Evolutionary conservation across 1,284 basidiomycete species (phyloP).

Genomic region (Violaceomyces palustris): DNA sequence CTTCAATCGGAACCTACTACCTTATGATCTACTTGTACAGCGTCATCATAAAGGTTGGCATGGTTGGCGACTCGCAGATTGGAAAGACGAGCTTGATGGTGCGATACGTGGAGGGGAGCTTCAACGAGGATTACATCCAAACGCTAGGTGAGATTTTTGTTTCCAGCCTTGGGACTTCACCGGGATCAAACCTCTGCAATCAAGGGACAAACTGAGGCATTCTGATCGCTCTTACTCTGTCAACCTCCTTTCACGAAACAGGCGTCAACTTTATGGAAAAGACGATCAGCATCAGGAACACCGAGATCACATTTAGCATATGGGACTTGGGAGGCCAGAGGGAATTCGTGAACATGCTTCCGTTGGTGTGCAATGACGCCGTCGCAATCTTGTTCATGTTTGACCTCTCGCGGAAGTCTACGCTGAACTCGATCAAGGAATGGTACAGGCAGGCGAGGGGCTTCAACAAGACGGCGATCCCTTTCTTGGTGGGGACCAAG

Average conservation of each 20-base stretch:
- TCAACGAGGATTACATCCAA: constrained; percentile 92
- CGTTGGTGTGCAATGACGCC: constrained; percentile 91
- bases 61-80: constrained; percentile 98
- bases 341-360: constrained; percentile 98
- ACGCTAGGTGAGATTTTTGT: constrained; percentile 67
- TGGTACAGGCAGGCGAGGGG: constrained; percentile 98
- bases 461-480: constrained; percentile 68
- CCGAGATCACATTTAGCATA: constrained; percentile 97
- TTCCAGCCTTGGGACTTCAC: too few relatives aligned
- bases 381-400: constrained; percentile 99
- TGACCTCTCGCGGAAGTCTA: constrained; percentile 91
- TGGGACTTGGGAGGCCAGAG: constrained; percentile 97
- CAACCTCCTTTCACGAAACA: too few relatives aligned
- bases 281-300: constrained; percentile 91
- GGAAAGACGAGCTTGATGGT: constrained; percentile 98
- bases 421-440: constrained; percentile 94
- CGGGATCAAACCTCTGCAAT: too few relatives aligned
- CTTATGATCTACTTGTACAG: too few relatives aligned
- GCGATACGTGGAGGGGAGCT: constrained; percentile 58
- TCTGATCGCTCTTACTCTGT: too few relatives aligned
- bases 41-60: constrained; percentile 93
- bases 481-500: constrained; percentile 79
- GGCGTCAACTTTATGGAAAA: constrained; percentile 98
- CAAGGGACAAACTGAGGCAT: too few relatives aligned
- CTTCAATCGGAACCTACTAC: too few relatives aligned